Conservation (phyloP, 83 land plant genomes). For the Isoetes engelmannii region DNA sequence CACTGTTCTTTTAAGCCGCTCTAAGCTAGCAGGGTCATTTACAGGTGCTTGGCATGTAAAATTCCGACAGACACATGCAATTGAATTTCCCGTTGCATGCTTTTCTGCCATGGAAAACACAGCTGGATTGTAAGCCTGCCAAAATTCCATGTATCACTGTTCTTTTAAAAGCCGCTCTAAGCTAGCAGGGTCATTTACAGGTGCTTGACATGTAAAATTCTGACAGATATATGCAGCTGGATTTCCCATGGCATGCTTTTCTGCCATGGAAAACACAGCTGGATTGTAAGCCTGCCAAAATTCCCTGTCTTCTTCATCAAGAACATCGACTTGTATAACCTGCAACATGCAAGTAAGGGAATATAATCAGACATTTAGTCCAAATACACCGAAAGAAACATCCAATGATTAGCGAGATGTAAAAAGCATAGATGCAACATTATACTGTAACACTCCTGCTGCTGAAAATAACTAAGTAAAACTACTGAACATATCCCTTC, state of each 20-base stretch:
- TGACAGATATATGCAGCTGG: constrained; percentile 71
- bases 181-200: constrained; percentile 40
- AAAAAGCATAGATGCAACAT: too few species aligned
- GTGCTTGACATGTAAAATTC: constrained; percentile 71
- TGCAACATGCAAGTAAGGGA: constrained; percentile 18
- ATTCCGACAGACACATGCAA: constrained; percentile 77
- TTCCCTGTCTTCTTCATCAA: constrained; percentile 39
- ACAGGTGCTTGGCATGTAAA: constrained; percentile 73
- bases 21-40: constrained; percentile 39
- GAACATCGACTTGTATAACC: constrained; percentile 77
- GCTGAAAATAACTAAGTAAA: too few species aligned
- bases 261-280: constrained; percentile 54
- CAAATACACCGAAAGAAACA: too few species aligned
- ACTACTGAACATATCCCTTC: too few species aligned
- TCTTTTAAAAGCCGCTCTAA: constrained; percentile 31
- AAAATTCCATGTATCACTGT: constrained; percentile 40
- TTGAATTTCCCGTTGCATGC: constrained; percentile 40
- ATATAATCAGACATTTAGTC: too few species aligned
- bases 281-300: constrained; percentile 71
- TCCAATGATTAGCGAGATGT: too few species aligned
- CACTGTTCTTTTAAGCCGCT: constrained; percentile 16
- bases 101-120: constrained; percentile 55
- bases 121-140: constrained; percentile 55
- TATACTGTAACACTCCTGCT: too few species aligned
- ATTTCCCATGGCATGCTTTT: constrained; percentile 41